Conservation (phyloP, 768 basidiomycete genomes). For the Termitomyces titanicus region DNA sequence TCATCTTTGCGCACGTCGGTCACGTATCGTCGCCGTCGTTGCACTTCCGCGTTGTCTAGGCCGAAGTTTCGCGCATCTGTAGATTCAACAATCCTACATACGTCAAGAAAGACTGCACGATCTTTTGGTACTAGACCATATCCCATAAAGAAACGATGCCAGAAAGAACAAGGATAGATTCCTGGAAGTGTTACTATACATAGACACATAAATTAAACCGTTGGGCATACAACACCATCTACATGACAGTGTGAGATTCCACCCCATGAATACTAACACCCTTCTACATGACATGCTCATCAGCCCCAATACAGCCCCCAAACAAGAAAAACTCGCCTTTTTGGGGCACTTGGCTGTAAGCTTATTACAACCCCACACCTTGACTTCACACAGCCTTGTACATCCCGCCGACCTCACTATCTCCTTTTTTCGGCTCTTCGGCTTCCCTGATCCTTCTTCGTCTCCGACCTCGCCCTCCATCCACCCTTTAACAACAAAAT, state of each 20-base stretch:
- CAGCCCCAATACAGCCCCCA: background rate
- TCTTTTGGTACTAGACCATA: no score
- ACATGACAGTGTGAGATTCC: conserved; percentile 22
- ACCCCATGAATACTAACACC: conserved; percentile 29
- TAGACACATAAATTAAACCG: no score
- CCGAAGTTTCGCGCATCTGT: conserved; percentile 84
- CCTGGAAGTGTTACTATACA: no score
- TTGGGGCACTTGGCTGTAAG: conserved; percentile 36
- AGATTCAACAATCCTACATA: conserved; percentile 75
- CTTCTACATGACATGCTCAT: conserved; percentile 16
- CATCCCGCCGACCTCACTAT: conserved; percentile 26
- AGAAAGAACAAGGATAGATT: no score
- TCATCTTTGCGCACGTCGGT: conserved; percentile 69
- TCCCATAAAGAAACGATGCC: no score
- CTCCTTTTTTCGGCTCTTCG: conserved; percentile 23
- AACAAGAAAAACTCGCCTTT: conserved; percentile 28
- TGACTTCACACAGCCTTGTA: conserved; percentile 38
- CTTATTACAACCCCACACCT: conserved; percentile 54
- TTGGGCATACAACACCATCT: background rate
- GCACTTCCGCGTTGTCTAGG: conserved; percentile 74
- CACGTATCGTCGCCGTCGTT: conserved; percentile 73
- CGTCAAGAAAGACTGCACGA: background rate
- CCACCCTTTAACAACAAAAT: conserved; percentile 75
- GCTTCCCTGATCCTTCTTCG: background rate
- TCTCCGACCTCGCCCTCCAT: conserved; percentile 35